Evolutionary conservation across 1,284 basidiomycete genomes (phyloP).

Genomic region (Sporisorium graminicola): DNA sequence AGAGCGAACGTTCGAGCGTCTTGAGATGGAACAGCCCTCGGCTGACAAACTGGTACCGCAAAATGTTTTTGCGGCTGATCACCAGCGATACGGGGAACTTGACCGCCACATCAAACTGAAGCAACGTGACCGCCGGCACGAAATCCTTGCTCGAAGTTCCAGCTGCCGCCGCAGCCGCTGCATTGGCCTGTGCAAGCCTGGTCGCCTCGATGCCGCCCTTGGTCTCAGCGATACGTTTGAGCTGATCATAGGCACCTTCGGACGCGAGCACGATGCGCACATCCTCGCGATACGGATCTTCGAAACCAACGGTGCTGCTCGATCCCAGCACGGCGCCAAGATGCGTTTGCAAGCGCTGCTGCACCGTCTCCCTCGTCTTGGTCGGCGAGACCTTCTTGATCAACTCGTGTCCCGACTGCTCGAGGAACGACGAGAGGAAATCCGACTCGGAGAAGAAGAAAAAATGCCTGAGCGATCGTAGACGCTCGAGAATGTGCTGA

Average conservation of each 20-base stretch:
- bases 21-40: conserved; percentile 67
- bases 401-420: conserved; percentile 64
- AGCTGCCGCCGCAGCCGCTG: conserved; percentile 36
- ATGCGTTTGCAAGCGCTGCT: conserved; percentile 65
- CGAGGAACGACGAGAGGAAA: conserved; percentile 67
- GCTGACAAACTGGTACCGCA: conserved; percentile 68
- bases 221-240: conserved; percentile 68
- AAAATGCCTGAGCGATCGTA: conserved; percentile 67
- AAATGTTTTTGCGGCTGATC: conserved; percentile 68
- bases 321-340: conserved; percentile 67
- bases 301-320: conserved; percentile 63
- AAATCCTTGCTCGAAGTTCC: conserved; percentile 67
- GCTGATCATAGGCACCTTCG: conserved; percentile 67
- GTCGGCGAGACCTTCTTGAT: conserved; percentile 63
- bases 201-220: conserved; percentile 68
- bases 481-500: conserved; percentile 62
- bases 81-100: conserved; percentile 69
- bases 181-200: conserved; percentile 59
- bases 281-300: conserved; percentile 67
- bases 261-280: conserved; percentile 64
- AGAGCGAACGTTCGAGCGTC: conserved; percentile 60
- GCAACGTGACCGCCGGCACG: conserved; percentile 54
- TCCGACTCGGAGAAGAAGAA: conserved; percentile 67
- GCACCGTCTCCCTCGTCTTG: conserved; percentile 71
- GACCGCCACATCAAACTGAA: conserved; percentile 67